These are phyloP conservation scores for Cucumis variabilis DNA, from an alignment of 331 rosid genomes.

Conservation along the genomic window DNA sequence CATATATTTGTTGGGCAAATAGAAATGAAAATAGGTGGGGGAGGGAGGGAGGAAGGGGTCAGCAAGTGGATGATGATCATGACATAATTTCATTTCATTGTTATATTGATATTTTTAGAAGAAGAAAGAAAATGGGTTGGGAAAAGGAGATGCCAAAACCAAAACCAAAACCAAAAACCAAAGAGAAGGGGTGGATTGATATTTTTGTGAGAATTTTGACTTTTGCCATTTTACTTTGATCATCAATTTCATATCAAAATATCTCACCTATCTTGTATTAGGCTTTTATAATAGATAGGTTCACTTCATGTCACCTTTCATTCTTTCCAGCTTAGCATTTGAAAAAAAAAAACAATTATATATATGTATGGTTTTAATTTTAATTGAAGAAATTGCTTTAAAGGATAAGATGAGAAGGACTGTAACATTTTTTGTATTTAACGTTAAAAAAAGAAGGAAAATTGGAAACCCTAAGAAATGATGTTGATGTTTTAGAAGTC, in stretches of 20 bases:
- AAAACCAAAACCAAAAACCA: too few species aligned
- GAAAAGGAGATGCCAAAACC: slow-evolving; percentile 22
- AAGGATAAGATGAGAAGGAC: background rate
- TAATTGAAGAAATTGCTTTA: background rate
- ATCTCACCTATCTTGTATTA: slow-evolving; percentile 9
- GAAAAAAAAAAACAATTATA: background rate
- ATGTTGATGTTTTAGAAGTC: too few species aligned
- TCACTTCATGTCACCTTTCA: slow-evolving; percentile 16
- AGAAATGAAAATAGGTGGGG: slow-evolving; percentile 15
- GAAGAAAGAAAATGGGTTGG: background rate
- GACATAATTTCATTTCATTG: background rate
- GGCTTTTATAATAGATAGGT: background rate
- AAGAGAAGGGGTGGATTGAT: background rate
- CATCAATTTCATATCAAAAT: background rate
- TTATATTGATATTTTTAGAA: background rate
- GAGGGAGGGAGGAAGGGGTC: background rate
- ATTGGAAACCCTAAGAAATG: background rate
- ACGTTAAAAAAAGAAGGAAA: background rate
- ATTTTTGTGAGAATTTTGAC: background rate
- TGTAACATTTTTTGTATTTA: background rate
- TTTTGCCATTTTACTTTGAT: background rate
- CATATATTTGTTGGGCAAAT: background rate
- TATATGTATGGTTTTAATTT: background rate
- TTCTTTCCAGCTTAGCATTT: slow-evolving; percentile 17
- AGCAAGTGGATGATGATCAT: slow-evolving; percentile 9